These are phyloP conservation scores for Termitomyces sp. DNA, from an alignment of 1,284 basidiomycete species.

Conservation along the genomic window DNA sequence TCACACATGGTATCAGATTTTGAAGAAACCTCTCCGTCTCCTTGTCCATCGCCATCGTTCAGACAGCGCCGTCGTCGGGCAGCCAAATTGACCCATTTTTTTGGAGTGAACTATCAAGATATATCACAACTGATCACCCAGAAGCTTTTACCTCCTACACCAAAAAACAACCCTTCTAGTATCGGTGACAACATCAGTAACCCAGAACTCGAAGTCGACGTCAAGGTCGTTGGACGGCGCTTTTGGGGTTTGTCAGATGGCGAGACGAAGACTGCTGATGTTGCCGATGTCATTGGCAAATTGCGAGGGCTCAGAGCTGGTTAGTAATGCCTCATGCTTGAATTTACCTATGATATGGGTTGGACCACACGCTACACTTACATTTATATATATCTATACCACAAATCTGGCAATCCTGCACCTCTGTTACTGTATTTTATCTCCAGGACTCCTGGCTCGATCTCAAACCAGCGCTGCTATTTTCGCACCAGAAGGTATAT, in stretches of 20 bases:
- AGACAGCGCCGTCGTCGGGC: slow-evolving; percentile 34
- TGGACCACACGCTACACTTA: slow-evolving; percentile 9
- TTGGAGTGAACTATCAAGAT: slow-evolving; percentile 52
- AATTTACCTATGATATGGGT: slow-evolving; percentile 2
- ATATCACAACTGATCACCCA: slow-evolving; percentile 28
- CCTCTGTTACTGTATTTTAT: neutral
- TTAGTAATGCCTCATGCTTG: slow-evolving; percentile 4
- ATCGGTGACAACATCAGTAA: neutral
- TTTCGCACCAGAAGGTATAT: slow-evolving; percentile 87
- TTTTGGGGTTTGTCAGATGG: slow-evolving; percentile 36
- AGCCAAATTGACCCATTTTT: slow-evolving; percentile 53
- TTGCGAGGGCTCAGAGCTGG: slow-evolving; percentile 45
- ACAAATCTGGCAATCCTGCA: neutral
- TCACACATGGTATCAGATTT: neutral
- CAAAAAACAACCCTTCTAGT: neutral
- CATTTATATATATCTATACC: slow-evolving; percentile 9
- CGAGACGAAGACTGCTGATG: slow-evolving; percentile 28
- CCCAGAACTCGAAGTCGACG: slow-evolving; percentile 28
- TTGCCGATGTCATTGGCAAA: slow-evolving; percentile 43
- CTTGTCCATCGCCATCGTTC: slow-evolving; percentile 8
- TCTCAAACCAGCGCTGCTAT: slow-evolving; percentile 28
- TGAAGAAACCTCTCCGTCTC: slow-evolving; percentile 1
- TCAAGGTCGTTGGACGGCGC: slow-evolving; percentile 33
- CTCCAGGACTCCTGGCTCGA: neutral
- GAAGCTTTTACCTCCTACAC: slow-evolving; percentile 6